A percentile compares a stretch with the other conserved stretches of the same genome.
Evolutionary conservation across 768 basidiomycete genomes (phyloP).

Genomic region (Coprinellus micaceus): DNA sequence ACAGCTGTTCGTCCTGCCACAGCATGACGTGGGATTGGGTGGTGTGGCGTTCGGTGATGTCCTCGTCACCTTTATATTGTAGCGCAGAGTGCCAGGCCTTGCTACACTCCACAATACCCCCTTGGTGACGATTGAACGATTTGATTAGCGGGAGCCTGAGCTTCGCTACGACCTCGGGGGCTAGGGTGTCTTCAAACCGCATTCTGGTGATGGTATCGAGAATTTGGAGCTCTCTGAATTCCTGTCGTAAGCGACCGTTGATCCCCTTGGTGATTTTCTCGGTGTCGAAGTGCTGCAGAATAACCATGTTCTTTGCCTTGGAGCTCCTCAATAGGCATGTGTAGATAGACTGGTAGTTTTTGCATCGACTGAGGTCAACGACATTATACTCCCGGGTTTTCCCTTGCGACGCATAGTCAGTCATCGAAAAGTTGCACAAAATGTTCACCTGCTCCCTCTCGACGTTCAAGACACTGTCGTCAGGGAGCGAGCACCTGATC

Average conservation of each 20-base stretch:
- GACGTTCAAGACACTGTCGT: slow-evolving; percentile 16
- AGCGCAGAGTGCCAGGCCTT: not conserved
- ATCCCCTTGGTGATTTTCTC: slow-evolving; percentile 17
- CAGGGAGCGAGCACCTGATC: slow-evolving; percentile 14
- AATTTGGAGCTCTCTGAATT: slow-evolving; percentile 27
- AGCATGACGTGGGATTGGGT: no score
- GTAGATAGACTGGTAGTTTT: slow-evolving; percentile 19
- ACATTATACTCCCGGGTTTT: slow-evolving; percentile 24
- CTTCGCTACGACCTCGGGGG: slow-evolving; percentile 8
- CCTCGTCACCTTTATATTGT: no score
- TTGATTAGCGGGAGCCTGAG: slow-evolving; percentile 16
- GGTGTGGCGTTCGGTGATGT: no score
- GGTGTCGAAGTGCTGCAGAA: slow-evolving; percentile 22
- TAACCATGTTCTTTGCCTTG: slow-evolving; percentile 22
- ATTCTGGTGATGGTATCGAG: slow-evolving; percentile 25
- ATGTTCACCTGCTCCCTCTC: slow-evolving; percentile 20
- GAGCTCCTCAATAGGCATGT: slow-evolving; percentile 25
- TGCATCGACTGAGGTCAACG: slow-evolving; percentile 21
- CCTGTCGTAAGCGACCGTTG: slow-evolving; percentile 16
- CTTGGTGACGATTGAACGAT: slow-evolving; percentile 1
- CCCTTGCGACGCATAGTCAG: slow-evolving; percentile 25
- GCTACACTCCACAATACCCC: not conserved
- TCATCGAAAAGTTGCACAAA: slow-evolving; percentile 30
- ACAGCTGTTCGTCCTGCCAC: no score
- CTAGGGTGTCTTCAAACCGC: slow-evolving; percentile 11